Conservation (phyloP, 495 filamentous ascomycete genomes). For the Neurospora sp. region DNA sequence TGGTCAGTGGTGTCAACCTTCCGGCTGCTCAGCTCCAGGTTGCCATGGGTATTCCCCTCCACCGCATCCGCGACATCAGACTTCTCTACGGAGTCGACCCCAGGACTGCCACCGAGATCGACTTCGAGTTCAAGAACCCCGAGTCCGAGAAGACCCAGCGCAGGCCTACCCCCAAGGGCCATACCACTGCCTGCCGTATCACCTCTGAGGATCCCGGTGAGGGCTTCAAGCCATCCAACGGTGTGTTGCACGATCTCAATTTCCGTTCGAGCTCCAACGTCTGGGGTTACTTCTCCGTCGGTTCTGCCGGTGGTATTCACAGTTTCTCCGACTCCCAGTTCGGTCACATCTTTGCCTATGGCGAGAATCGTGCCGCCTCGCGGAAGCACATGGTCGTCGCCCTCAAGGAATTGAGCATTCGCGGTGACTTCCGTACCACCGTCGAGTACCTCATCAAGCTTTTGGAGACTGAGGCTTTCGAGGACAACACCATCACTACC, state of each 20-base stretch:
- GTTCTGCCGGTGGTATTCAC: conserved; percentile 92
- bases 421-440: conserved; percentile 96
- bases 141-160: conserved; percentile 79
- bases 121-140: conserved; percentile 89
- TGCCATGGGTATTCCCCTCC: conserved; percentile 95
- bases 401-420: conserved; percentile 97
- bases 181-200: conserved; percentile 97
- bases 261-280: conserved; percentile 98
- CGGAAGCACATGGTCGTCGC: conserved; percentile 99
- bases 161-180: conserved; percentile 83
- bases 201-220: conserved; percentile 98
- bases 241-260: conserved; percentile 98
- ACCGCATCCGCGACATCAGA: conserved; percentile 91
- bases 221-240: conserved; percentile 98
- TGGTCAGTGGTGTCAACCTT: conserved; percentile 96
- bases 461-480: conserved; percentile 94
- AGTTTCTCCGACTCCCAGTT: conserved; percentile 99
- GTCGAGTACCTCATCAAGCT: conserved; percentile 99
- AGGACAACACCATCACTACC: conserved; percentile 98
- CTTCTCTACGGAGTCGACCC: conserved; percentile 95
- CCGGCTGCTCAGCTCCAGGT: conserved; percentile 96
- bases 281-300: conserved; percentile 99
- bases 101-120: conserved; percentile 73
- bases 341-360: conserved; percentile 98
- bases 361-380: conserved; percentile 90